Base-by-base conservation (phyloP, 2,329 filamentous ascomycete species). In the Pseudovirgaria hyperparasitica region DNA sequence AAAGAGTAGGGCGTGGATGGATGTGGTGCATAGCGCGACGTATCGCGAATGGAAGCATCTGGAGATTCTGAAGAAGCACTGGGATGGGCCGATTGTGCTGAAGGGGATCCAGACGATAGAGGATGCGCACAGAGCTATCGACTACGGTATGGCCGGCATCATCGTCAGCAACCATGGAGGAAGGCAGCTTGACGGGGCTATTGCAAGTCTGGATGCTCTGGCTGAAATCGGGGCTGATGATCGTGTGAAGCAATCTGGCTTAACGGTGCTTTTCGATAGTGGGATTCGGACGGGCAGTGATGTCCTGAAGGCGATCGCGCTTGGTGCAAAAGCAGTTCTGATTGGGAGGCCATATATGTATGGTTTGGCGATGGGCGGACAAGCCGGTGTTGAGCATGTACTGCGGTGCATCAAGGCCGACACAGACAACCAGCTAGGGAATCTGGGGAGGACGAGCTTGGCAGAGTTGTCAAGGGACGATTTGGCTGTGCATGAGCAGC, bases 91-190 rank as follows among this genome's bases (percentile, higher is more conserved):
- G 1, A 53, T 55, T 31, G 45, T 55, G 12, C 35, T 55, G 7
- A 56, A 56, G 30, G 52, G 52, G 5, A 54, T 55, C 19, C 52
- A 56, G 27, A 52, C 45, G 4, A 39, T 52, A 1, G 48, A 51
- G 22, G 52, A 56, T 32, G 51, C 52, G 0, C 43, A 49, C 22
- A 35, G 34, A 9, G 50, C 51, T 5, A 46, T 54, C 9, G 40
- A 49, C 3, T 30, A 46, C 21, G 49, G 48, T 4, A 48, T 53
- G 37, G 43, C 53, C 23, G 52, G 52, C 6, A 54, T 55, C 25
- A 33, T 55, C 8, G 50, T 55, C 3, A 50, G 46, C 9, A 54
- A 55, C 23, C 52, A 55, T 30, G 51, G 50, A 5, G 52, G 52
- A 4, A 33, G 52, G 19, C 52, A 55, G 30, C 38, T 53, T 2